These are phyloP conservation scores for Lasiodiplodia sp. DNA, from an alignment of 2,329 filamentous ascomycete genomes.

Conservation along the genomic window DNA sequence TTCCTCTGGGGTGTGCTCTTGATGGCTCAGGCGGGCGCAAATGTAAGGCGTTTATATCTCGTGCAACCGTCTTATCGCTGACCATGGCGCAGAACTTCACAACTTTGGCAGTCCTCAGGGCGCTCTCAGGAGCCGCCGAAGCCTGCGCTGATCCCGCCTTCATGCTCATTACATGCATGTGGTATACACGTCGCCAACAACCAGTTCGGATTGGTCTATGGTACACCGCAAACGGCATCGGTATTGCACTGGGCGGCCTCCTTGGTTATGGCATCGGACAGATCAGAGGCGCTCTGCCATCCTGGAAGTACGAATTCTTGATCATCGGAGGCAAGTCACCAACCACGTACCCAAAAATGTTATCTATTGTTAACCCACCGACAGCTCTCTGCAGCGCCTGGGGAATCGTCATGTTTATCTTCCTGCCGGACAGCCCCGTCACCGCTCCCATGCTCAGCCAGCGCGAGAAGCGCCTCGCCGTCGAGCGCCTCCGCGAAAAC, in stretches of 20 bases:
- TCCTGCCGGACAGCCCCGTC: slow-evolving; percentile 62
- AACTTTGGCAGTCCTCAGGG: slow-evolving; percentile 63
- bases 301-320: slow-evolving; percentile 74
- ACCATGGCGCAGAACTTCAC: slow-evolving; percentile 52
- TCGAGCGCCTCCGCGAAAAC: slow-evolving; percentile 55
- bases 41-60: slow-evolving; percentile 36
- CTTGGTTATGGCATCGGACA: slow-evolving; percentile 68
- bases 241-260: slow-evolving; percentile 65
- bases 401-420: slow-evolving; percentile 64
- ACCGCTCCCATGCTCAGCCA: slow-evolving; percentile 36
- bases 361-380: slow-evolving; percentile 3
- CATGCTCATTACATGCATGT: slow-evolving; percentile 72
- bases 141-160: slow-evolving; percentile 66
- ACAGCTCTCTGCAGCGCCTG: slow-evolving; percentile 62
- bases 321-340: slow-evolving; percentile 54
- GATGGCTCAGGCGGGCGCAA: slow-evolving; percentile 44
- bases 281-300: slow-evolving; percentile 62
- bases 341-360: no score
- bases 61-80: background rate
- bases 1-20: slow-evolving; percentile 62
- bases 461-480: slow-evolving; percentile 34
- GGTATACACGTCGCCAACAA: slow-evolving; percentile 69
- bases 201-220: slow-evolving; percentile 66
- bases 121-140: slow-evolving; percentile 64
- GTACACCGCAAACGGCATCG: slow-evolving; percentile 66